These are phyloP conservation scores for Mycena amicta DNA, from an alignment of 768 basidiomycete species.

Conservation along the genomic window DNA sequence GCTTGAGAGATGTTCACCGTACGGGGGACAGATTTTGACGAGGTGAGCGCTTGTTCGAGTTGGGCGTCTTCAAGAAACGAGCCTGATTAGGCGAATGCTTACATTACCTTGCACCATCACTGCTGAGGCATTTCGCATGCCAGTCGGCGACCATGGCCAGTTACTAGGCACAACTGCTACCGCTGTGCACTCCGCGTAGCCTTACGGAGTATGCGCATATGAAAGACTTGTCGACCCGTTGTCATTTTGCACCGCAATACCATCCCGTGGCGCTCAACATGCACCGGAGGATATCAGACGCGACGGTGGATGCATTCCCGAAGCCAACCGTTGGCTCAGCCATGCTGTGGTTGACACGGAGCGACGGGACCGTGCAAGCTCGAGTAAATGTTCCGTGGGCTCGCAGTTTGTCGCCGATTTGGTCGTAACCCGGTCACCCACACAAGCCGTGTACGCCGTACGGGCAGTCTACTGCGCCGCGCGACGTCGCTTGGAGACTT, in stretches of 20 bases:
- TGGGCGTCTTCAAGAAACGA: background rate
- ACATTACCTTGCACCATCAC: background rate
- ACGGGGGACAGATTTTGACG: constrained; percentile 6
- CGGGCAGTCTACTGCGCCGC: background rate
- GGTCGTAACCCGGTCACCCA: background rate
- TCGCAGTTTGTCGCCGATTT: background rate
- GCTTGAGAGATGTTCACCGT: constrained; percentile 1
- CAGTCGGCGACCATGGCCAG: background rate
- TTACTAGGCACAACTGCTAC: background rate
- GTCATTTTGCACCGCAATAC: background rate
- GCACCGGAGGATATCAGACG: background rate
- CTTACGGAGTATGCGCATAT: background rate
- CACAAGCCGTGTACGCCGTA: background rate
- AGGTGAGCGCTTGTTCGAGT: constrained; percentile 2
- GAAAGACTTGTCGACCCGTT: background rate
- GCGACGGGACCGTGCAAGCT: background rate
- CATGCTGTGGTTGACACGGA: background rate
- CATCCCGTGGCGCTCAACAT: background rate
- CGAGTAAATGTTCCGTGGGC: background rate
- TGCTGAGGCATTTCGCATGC: background rate
- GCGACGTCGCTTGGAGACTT: background rate
- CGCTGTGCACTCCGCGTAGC: background rate
- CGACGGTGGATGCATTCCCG: background rate
- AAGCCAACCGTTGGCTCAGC: background rate
- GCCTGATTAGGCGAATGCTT: background rate